These are phyloP conservation scores for Colletotrichum orbiculare DNA, from an alignment of 2,329 filamentous ascomycete species.

Conservation along the genomic window DNA sequence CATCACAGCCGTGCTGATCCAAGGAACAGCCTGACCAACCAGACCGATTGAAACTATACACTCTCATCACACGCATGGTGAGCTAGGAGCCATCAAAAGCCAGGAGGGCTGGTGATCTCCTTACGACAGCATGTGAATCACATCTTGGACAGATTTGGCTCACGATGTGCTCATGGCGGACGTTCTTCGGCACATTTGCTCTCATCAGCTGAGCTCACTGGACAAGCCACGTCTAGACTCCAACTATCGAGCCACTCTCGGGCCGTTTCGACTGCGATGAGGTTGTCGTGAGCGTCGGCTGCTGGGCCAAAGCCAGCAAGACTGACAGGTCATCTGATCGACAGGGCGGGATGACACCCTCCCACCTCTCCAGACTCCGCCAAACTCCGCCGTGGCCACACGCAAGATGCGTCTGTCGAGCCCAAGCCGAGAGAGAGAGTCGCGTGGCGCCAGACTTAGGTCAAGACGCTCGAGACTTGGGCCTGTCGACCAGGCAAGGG, in stretches of 20 bases:
- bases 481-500: background rate
- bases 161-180: background rate
- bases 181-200: slow-evolving; percentile 6
- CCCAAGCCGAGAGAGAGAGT: too few relatives aligned
- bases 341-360: slow-evolving; percentile 15
- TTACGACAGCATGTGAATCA: background rate
- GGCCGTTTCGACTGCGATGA: slow-evolving; percentile 8
- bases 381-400: slow-evolving; percentile 22
- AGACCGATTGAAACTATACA: too few relatives aligned
- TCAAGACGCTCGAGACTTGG: background rate
- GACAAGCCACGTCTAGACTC: too few relatives aligned
- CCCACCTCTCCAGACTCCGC: slow-evolving; percentile 15
- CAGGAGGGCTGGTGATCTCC: too few relatives aligned
- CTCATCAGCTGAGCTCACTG: background rate
- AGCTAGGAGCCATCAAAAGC: too few relatives aligned
- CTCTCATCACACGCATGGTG: too few relatives aligned
- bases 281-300: background rate
- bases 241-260: background rate
- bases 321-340: slow-evolving; percentile 23
- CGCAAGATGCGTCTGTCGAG: background rate
- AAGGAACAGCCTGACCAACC: too few relatives aligned
- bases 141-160: background rate
- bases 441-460: background rate
- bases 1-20: too few relatives aligned
- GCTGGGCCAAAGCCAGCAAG: background rate